These are phyloP conservation scores for Diplodia mutila DNA, from an alignment of 2,329 filamentous ascomycete genomes.

Conservation along the genomic window DNA sequence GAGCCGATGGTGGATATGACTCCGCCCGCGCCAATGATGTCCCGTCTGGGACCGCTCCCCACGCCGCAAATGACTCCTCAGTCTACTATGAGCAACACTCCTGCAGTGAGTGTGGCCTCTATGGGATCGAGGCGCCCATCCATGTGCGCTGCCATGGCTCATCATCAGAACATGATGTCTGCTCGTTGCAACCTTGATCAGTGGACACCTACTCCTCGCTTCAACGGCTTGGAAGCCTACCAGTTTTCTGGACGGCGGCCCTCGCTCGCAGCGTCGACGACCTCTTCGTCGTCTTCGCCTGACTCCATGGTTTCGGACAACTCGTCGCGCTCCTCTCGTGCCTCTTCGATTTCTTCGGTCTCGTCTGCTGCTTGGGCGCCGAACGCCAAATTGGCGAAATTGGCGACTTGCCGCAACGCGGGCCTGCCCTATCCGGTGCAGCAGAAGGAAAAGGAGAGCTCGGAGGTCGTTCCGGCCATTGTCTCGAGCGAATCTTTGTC, in stretches of 20 bases:
- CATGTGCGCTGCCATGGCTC: constrained; percentile 62
- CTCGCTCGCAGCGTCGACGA: constrained; percentile 55
- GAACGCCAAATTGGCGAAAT: constrained; percentile 53
- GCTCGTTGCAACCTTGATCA: constrained; percentile 61
- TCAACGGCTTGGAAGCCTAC: constrained; percentile 50
- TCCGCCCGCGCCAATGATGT: constrained; percentile 58
- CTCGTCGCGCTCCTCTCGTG: constrained; percentile 57
- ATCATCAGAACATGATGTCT: constrained; percentile 58
- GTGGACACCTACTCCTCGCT: constrained; percentile 44
- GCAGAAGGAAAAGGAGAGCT: constrained; percentile 43
- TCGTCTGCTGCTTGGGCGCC: constrained; percentile 58
- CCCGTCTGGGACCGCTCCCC: constrained; percentile 59
- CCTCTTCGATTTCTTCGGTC: constrained; percentile 59
- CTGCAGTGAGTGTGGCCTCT: constrained; percentile 62
- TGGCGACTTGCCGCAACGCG: constrained; percentile 57
- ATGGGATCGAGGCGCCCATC: constrained; percentile 57
- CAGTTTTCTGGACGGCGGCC: constrained; percentile 49
- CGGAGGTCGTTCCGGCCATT: constrained; percentile 34
- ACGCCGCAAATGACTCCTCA: constrained; percentile 67
- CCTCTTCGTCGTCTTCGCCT: constrained; percentile 60
- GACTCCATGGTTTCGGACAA: constrained; percentile 67
- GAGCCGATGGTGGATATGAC: constrained; percentile 56
- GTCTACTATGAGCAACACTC: constrained; percentile 57
- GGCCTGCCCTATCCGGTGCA: constrained; percentile 47
- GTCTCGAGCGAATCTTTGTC: constrained; percentile 41